Percentiles rank a stretch among this genome's conserved stretches.
Evolutionary conservation across 2,329 filamentous ascomycete genomes (phyloP).

Genomic region (Fusarium anguioides): DNA sequence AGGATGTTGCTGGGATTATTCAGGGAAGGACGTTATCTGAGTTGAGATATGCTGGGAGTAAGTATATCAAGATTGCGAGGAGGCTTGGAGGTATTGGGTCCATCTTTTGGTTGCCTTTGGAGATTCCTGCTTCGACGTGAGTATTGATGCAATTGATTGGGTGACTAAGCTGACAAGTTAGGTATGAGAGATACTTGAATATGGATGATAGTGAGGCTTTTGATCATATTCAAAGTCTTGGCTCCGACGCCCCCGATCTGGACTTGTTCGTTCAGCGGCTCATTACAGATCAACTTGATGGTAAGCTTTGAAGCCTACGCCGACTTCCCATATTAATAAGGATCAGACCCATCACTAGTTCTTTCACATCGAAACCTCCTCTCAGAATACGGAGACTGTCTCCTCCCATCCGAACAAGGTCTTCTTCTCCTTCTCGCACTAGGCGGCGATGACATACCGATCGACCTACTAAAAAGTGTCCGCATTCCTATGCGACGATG

Average conservation of each 20-base stretch:
- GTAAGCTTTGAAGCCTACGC: no score
- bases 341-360: constrained; percentile 13
- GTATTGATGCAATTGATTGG: not conserved
- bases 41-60: constrained; percentile 48
- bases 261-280: constrained; percentile 40
- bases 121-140: constrained; percentile 51
- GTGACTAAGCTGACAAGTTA: not conserved
- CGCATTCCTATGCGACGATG: constrained; percentile 41
- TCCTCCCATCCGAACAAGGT: constrained; percentile 41
- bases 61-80: constrained; percentile 51
- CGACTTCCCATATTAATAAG: not conserved
- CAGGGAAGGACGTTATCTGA: constrained; percentile 42
- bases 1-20: constrained; percentile 34
- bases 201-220: constrained; percentile 49
- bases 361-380: constrained; percentile 43
- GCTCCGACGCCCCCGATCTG: constrained; percentile 24
- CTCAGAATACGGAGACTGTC: constrained; percentile 41
- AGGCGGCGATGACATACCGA: constrained; percentile 37
- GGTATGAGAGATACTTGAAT: constrained; percentile 51
- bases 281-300: constrained; percentile 36
- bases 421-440: constrained; percentile 43
- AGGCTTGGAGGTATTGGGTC: constrained; percentile 46
- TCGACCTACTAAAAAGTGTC: constrained; percentile 39
- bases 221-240: constrained; percentile 42
- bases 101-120: constrained; percentile 49